Conservation (phyloP, 352 stramenopile genomes). For the Globisporangium emineosum region DNA sequence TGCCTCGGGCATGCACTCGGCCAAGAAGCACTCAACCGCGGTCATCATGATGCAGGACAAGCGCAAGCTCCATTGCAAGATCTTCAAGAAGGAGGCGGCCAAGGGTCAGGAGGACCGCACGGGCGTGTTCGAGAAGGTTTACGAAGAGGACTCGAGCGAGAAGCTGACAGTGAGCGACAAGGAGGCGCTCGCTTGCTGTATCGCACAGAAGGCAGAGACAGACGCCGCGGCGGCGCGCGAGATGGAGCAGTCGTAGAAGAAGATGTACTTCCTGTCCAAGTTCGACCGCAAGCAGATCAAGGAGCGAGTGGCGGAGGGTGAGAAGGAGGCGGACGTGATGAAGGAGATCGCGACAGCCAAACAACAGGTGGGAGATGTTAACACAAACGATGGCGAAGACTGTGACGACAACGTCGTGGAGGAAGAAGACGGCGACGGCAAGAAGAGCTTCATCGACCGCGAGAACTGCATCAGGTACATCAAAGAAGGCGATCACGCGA, state of each 20-base stretch:
- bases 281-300: constrained; percentile 94
- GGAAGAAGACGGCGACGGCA: constrained; percentile 27
- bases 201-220: constrained; percentile 11
- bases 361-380: constrained; percentile 21
- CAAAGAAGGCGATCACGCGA: constrained; percentile 77
- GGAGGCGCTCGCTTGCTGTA: constrained; percentile 11
- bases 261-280: constrained; percentile 91
- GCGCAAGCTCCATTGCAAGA: constrained; percentile 78
- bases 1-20: constrained; percentile 74
- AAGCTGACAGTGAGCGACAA: constrained; percentile 21
- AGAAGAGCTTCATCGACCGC: constrained; percentile 65
- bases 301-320: constrained; percentile 77
- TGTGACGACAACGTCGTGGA: constrained; percentile 10
- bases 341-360: constrained; percentile 52
- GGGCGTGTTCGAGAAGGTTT: constrained; percentile 28
- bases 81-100: constrained; percentile 77
- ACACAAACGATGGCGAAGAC: constrained; percentile 1
- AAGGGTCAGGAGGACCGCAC: constrained; percentile 31
- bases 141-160: constrained; percentile 34
- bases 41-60: constrained; percentile 88
- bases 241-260: constrained; percentile 32
- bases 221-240: constrained; percentile 10
- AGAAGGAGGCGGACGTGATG: constrained; percentile 76
- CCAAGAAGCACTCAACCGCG: constrained; percentile 70
- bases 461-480: constrained; percentile 88